phyloP scores from a whole-genome alignment of 306 rosid genomes.

The Cucurbita maxima region DNA sequence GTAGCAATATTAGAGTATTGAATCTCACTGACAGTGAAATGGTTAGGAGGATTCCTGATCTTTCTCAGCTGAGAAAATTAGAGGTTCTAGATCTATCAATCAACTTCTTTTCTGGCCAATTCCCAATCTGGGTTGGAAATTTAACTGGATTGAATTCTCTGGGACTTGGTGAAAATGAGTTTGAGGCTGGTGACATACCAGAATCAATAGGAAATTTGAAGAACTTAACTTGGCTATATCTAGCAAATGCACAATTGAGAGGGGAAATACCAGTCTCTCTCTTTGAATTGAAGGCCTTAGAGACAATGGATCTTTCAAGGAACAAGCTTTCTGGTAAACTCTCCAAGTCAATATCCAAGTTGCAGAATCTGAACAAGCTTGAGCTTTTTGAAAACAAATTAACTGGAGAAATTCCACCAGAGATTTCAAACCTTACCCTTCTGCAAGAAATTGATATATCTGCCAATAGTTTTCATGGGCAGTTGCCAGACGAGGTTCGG shows the following conservation, averaged over 20 bases:
- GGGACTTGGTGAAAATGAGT: slow-evolving; percentile 54
- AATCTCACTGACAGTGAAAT: slow-evolving; percentile 45
- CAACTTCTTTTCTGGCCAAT: slow-evolving; percentile 39
- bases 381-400: slow-evolving; percentile 55
- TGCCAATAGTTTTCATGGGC: slow-evolving; percentile 39
- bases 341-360: slow-evolving; percentile 58
- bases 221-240: slow-evolving; percentile 65
- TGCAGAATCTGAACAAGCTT: slow-evolving; percentile 44
- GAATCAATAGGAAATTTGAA: slow-evolving; percentile 45
- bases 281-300: slow-evolving; percentile 43
- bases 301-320: slow-evolving; percentile 61
- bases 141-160: slow-evolving; percentile 31
- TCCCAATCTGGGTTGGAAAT: slow-evolving; percentile 73
- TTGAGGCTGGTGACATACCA: slow-evolving; percentile 36
- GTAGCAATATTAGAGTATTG: slow-evolving; percentile 42
- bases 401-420: slow-evolving; percentile 60
- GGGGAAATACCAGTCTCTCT: slow-evolving; percentile 81
- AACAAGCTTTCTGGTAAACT: slow-evolving; percentile 62
- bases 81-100: slow-evolving; percentile 54
- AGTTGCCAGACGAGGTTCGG: slow-evolving; percentile 53
- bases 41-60: slow-evolving; percentile 52
- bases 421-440: slow-evolving; percentile 49
- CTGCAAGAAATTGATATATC: slow-evolving; percentile 74
- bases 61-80: slow-evolving; percentile 44
- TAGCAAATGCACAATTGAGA: slow-evolving; percentile 39